phyloP scores from a whole-genome alignment of 495 filamentous ascomycete species.

The Lasiosphaeria miniovina region DNA sequence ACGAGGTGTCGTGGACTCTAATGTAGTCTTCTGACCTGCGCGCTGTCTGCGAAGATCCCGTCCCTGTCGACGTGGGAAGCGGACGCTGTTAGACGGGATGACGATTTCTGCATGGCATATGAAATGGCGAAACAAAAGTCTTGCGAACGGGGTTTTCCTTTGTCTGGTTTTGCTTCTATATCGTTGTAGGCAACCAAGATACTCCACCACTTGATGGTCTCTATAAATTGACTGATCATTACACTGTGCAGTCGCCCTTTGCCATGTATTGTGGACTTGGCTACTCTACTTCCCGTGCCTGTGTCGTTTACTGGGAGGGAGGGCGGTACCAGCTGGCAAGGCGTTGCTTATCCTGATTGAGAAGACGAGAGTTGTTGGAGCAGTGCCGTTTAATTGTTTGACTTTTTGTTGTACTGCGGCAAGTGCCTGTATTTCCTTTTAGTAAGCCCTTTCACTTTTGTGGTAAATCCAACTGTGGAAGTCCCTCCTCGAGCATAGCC shows the following conservation, averaged over 20 bases:
- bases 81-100: constrained; percentile 42
- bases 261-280: too few species aligned
- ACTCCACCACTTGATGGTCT: constrained; percentile 1
- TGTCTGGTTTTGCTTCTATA: constrained; percentile 1
- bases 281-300: too few species aligned
- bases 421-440: too few species aligned
- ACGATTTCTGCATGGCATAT: constrained; percentile 47
- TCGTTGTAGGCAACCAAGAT: constrained; percentile 1
- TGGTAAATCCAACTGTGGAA: too few species aligned
- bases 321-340: too few species aligned
- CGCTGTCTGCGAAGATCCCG: constrained; percentile 39
- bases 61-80: constrained; percentile 33
- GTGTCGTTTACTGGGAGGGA: too few species aligned
- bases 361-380: too few species aligned
- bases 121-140: constrained; percentile 31
- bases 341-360: too few species aligned
- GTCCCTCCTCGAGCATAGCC: too few species aligned
- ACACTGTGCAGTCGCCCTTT: background rate
- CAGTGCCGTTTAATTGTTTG: too few species aligned
- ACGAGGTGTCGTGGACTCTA: constrained; percentile 15
- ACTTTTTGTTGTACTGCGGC: too few species aligned
- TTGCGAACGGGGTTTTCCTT: constrained; percentile 11
- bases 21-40: constrained; percentile 39
- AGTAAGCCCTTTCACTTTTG: too few species aligned
- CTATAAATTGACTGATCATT: background rate